Percentiles rank a stretch among this genome's conserved stretches.
phyloP scores from a whole-genome alignment of 2,329 filamentous ascomycete genomes.

The Keithomyces neogunnii region DNA sequence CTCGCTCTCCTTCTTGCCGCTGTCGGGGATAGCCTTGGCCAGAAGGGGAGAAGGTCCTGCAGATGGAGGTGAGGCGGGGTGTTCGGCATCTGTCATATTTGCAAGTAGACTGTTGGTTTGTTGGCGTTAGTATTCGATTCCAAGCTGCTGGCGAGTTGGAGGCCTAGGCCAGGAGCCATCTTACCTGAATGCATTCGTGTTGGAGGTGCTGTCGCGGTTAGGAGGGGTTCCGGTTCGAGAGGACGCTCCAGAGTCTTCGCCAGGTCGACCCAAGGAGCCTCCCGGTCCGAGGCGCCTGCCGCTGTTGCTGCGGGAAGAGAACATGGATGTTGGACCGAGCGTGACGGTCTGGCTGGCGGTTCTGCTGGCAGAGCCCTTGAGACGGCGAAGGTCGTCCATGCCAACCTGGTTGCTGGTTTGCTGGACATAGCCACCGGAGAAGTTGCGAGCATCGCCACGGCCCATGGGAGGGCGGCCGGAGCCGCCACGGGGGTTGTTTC shows the following conservation, averaged over 20 bases:
- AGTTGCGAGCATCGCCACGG: slow-evolving; percentile 80
- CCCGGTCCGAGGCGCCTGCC: slow-evolving; percentile 73
- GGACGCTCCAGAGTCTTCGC: slow-evolving; percentile 78
- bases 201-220: slow-evolving; percentile 48
- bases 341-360: slow-evolving; percentile 54
- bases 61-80: slow-evolving; percentile 62
- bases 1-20: slow-evolving; percentile 45
- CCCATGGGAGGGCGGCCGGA: slow-evolving; percentile 60
- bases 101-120: slow-evolving; percentile 40
- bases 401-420: slow-evolving; percentile 77
- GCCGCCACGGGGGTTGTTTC: slow-evolving; percentile 55
- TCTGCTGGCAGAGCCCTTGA: slow-evolving; percentile 57
- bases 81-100: slow-evolving; percentile 49
- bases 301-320: slow-evolving; percentile 84
- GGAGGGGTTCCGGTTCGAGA: slow-evolving; percentile 87
- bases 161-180: slow-evolving; percentile 19
- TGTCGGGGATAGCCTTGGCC: slow-evolving; percentile 52
- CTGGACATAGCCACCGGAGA: slow-evolving; percentile 64
- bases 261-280: slow-evolving; percentile 61
- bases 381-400: slow-evolving; percentile 82
- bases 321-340: slow-evolving; percentile 79
- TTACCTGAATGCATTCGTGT: slow-evolving; percentile 92
- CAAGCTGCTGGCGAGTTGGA: not conserved
- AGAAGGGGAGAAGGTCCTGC: slow-evolving; percentile 57
- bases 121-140: slow-evolving; percentile 1